Percentiles rank a stretch among this genome's conserved stretches.
phyloP scores from a whole-genome alignment of 345 rosid genomes.

The Rhodamnia argentea region DNA sequence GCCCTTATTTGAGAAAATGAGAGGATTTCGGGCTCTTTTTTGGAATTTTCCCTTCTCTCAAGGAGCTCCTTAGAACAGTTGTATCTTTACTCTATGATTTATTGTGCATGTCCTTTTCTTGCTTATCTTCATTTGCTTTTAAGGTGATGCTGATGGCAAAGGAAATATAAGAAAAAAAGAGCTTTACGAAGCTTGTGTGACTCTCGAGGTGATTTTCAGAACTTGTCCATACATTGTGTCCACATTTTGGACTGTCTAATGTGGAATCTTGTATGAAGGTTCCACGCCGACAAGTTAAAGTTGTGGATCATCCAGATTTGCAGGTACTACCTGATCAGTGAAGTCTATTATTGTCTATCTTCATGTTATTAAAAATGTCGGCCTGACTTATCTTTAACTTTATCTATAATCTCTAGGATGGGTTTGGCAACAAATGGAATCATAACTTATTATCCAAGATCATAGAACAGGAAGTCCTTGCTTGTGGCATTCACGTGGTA shows the following conservation, averaged over 20 bases:
- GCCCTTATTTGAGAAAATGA: no score
- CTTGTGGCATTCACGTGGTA: conserved; percentile 42
- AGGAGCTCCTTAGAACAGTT: background rate
- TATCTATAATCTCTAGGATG: conserved; percentile 48
- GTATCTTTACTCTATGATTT: background rate
- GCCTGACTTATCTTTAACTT: background rate
- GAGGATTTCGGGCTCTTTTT: no score
- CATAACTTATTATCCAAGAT: conserved; percentile 41
- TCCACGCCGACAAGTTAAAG: conserved; percentile 48
- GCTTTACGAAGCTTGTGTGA: conserved; percentile 59
- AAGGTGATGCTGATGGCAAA: conserved; percentile 76
- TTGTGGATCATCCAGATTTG: conserved; percentile 54
- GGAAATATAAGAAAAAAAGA: conserved; percentile 61
- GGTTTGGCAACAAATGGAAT: conserved; percentile 71
- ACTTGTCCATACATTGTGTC: background rate
- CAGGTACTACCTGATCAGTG: conserved; percentile 30
- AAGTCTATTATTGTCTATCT: background rate
- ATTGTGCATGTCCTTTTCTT: background rate
- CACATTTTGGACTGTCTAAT: background rate
- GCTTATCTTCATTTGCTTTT: background rate
- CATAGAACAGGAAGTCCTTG: conserved; percentile 50
- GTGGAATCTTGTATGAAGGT: conserved; percentile 21
- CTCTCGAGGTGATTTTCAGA: conserved; percentile 37
- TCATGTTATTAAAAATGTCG: background rate
- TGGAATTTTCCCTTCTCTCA: background rate